Base-by-base conservation (phyloP, 352 stramenopile genomes). In the Phytophthora citrophthora region DNA sequence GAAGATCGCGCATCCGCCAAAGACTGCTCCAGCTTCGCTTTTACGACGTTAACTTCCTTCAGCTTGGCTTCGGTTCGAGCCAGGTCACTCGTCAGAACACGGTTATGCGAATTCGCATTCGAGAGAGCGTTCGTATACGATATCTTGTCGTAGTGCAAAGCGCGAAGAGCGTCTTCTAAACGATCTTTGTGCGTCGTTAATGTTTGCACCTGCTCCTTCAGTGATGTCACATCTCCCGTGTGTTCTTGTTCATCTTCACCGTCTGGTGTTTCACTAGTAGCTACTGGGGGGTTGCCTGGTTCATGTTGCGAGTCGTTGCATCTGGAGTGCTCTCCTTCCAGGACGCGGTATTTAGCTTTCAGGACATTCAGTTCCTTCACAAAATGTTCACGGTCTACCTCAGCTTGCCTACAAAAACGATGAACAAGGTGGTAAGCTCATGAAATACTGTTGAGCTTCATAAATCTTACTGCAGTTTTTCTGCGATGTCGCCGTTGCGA, bases 121-220 rank as follows among this genome's bases (percentile, higher is more conserved):
- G 81, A 80, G 5, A 95, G 49, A 1, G 84, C 81, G 43, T 93
- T 92, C 29, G 87, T 91, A 58, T 91, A 95, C 51, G 84, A 90
- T 1, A 92, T 78, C 41, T 93, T 95, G 57, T 95, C 87, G 68
- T 95, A 93, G 20, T 93, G 84, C 32, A 79, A 89, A 1, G 78
- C 79, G 3, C 83, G 83, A 32, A 93, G 74, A 4, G 87, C 78
- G 40, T 93, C 81, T 69, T 93, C 87, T 20, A 95, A 79, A 11
- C 80, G 68, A 29, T 85, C 71, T 54, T 87, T 88, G 54, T 91
- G 81, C 4, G 64, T 61, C 18, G 72, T 72, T 49, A 93, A 50
- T 5, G 65, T 76, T n/a, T 70, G 54, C 4, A 93, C 50, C 54
- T 91, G 85, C 31, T 90, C 74, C 32, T 81, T 79, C 5, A 93